Base-by-base conservation (phyloP, 1,139 yeast species). In the Yamadazyma triangularis region DNA sequence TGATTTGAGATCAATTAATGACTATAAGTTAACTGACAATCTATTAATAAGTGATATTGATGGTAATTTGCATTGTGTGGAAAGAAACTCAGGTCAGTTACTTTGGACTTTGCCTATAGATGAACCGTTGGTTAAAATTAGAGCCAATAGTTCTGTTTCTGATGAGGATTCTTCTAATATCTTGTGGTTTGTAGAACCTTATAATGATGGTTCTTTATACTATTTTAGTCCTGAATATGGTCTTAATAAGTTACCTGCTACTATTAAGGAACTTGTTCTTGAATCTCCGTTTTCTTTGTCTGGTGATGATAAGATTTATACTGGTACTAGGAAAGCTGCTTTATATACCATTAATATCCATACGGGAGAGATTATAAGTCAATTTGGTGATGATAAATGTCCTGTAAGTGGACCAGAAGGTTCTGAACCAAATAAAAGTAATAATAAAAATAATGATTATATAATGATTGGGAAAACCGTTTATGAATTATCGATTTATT, bases 131-230 rank as follows among this genome's bases (percentile, higher is more conserved):
- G 77, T 75, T 9, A 70, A 40, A 59, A 78, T 42, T 54, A 70
- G 51, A 35, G 51, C 62, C 45, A 57, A 56, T 39, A 39, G 42
- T 31, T 36, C 56, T 22, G 9, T 18, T 7, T 7, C 6, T 18
- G 8, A 6, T 7, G 20, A 18, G 9, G 22, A 38, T 16, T 27
- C 26, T 10, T 22, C 33, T 8, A 64, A 64, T 40, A 53, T 65
- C 20, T 41, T 60, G 4, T 86, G 97, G 93, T 80, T 89, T 40
- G 93, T 91, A 0, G 98, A 91, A 47, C 98, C 98, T 0, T 75
- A 73, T 43, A 81, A 79, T 8, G 95, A 86, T 38, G 99, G 99
- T 0, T 64, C 80, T 0, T 64, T 91, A n/a, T 89, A 80, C 54
- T 87, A 81, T 51, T 89, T 89, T 57, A 79, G 87, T n/a, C 80